phyloP scores from a whole-genome alignment of 2,329 filamentous ascomycete genomes.

The Fusarium vanettenii region DNA sequence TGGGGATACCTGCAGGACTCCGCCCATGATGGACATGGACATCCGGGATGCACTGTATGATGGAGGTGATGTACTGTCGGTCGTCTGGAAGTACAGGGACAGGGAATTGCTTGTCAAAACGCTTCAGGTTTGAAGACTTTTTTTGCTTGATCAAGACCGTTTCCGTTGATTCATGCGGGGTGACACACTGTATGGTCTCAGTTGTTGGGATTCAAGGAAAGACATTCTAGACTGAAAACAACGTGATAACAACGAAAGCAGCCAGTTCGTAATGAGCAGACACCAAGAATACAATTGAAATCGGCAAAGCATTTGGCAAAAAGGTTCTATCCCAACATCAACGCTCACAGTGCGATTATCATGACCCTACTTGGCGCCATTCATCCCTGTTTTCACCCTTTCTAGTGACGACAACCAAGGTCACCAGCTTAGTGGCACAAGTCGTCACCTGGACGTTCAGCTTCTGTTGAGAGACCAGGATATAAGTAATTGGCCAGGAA shows the following conservation, averaged over 20 bases:
- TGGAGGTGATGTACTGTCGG: neutral
- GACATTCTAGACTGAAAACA: neutral
- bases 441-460: constrained; percentile 39
- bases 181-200: constrained; percentile 36
- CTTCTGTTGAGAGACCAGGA: constrained; percentile 11
- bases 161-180: constrained; percentile 45
- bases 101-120: neutral
- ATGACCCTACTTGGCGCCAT: constrained; percentile 38
- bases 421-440: constrained; percentile 38
- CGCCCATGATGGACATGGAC: constrained; percentile 35
- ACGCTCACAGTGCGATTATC: neutral
- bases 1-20: constrained; percentile 41
- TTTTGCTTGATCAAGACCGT: constrained; percentile 21
- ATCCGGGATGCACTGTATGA: constrained; percentile 12
- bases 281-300: neutral
- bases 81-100: neutral
- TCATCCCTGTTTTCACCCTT: constrained; percentile 43
- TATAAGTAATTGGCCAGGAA: constrained; percentile 26
- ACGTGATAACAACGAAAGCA: constrained; percentile 22
- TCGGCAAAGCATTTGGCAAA: neutral
- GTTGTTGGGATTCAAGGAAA: neutral
- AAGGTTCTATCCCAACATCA: neutral
- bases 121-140: neutral
- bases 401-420: constrained; percentile 42
- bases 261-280: constrained; percentile 27